These are phyloP conservation scores for Lactarius hengduanensis DNA, from an alignment of 768 basidiomycete species.

Conservation along the genomic window DNA sequence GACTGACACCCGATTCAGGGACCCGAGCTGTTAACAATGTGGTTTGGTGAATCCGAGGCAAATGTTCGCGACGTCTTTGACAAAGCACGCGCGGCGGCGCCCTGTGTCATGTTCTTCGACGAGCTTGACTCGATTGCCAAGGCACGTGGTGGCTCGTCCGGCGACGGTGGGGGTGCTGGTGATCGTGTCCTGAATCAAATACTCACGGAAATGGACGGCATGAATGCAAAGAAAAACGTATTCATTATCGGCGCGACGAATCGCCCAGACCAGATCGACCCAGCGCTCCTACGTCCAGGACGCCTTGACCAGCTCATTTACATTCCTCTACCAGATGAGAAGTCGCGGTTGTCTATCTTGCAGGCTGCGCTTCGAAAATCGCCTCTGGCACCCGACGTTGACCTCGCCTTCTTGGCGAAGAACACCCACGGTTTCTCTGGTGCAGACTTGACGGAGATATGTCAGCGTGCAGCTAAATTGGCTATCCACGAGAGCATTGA, in stretches of 20 bases:
- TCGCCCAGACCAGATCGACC: slow-evolving; percentile 93
- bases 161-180: slow-evolving; percentile 94
- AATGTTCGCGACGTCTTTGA: slow-evolving; percentile 99
- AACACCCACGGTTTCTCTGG: slow-evolving; percentile 97
- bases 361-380: slow-evolving; percentile 89
- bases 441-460: slow-evolving; percentile 99
- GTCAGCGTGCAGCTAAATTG: slow-evolving; percentile 95
- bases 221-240: slow-evolving; percentile 99
- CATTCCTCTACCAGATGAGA: slow-evolving; percentile 96
- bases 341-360: slow-evolving; percentile 88
- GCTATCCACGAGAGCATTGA: slow-evolving; percentile 96
- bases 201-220: slow-evolving; percentile 97
- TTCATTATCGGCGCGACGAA: slow-evolving; percentile 98
- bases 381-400: slow-evolving; percentile 78
- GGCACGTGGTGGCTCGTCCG: slow-evolving; percentile 80
- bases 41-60: slow-evolving; percentile 99
- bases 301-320: slow-evolving; percentile 99
- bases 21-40: slow-evolving; percentile 98
- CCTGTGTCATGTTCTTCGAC: slow-evolving; percentile 99
- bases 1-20: slow-evolving; percentile 49
- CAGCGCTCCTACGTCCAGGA: slow-evolving; percentile 91
- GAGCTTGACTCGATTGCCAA: slow-evolving; percentile 99
- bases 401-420: slow-evolving; percentile 85
- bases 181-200: slow-evolving; percentile 98
- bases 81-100: slow-evolving; percentile 98